Evolutionary conservation across 179 eudicot genomes (phyloP).

Genomic region (Sideroxylon spinosum): DNA sequence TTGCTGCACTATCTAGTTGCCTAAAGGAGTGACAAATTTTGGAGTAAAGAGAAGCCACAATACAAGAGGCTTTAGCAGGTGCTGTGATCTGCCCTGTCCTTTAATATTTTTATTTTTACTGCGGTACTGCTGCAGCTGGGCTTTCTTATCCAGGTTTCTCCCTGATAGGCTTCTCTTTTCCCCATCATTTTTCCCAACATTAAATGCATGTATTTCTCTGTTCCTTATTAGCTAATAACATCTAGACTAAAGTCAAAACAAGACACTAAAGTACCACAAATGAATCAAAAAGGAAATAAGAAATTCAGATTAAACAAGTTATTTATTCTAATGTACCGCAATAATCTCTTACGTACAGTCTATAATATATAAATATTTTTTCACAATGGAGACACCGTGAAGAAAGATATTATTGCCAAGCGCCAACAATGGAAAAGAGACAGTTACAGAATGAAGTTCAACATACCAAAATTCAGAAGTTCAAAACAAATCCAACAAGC

Average conservation of each 20-base stretch:
- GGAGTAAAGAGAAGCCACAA: neutral
- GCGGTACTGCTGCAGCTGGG: neutral
- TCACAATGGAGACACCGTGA: neutral
- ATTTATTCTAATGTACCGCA: neutral
- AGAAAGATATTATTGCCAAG: neutral
- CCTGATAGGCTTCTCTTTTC: neutral
- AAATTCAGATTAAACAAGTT: neutral
- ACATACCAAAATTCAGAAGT: neutral
- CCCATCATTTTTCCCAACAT: neutral
- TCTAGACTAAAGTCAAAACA: neutral
- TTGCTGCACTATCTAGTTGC: neutral
- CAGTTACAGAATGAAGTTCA: slow-evolving; percentile 6
- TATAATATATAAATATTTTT: neutral
- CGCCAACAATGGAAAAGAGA: neutral
- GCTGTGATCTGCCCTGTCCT: neutral
- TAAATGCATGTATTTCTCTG: neutral
- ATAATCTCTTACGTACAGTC: neutral
- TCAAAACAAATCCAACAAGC: neutral
- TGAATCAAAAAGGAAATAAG: neutral
- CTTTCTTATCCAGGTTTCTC: neutral
- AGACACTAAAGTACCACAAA: neutral
- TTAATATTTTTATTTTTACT: too few relatives aligned
- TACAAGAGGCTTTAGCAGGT: too few relatives aligned
- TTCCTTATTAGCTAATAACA: neutral
- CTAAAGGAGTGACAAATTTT: neutral